Evolutionary conservation across 2,329 filamentous ascomycete genomes (phyloP).

Genomic region (Talaromyces albobiverticillius): DNA sequence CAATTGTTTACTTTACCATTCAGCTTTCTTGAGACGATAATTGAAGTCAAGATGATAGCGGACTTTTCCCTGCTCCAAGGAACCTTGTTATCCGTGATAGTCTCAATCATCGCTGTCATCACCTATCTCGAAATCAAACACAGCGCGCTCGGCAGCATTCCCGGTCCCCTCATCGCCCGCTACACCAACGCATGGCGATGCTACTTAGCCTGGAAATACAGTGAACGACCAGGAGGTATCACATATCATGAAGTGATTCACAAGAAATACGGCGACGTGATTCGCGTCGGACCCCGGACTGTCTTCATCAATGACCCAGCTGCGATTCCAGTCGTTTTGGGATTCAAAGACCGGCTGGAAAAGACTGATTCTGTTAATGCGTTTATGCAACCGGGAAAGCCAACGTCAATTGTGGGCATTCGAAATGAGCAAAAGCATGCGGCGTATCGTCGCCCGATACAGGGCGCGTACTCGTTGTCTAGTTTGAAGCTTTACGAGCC

Average conservation of each 20-base stretch:
- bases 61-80: background rate
- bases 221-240: conserved; percentile 8
- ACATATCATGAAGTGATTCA: conserved; percentile 12
- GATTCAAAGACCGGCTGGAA: conserved; percentile 10
- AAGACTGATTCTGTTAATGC: conserved; percentile 10
- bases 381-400: conserved; percentile 10
- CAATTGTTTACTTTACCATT: too few relatives aligned
- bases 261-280: conserved; percentile 10
- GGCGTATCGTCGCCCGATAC: conserved; percentile 9
- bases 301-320: conserved; percentile 11
- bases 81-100: background rate
- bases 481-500: conserved; percentile 10
- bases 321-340: conserved; percentile 7
- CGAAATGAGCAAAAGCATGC: conserved; percentile 11
- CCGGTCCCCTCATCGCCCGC: conserved; percentile 3
- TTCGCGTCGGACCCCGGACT: conserved; percentile 5
- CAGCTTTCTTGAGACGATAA: too few relatives aligned
- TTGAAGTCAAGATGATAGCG: background rate
- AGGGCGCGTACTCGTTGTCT: conserved; percentile 7
- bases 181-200: conserved; percentile 10
- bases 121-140: conserved; percentile 7
- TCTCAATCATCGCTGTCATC: background rate
- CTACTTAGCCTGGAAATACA: conserved; percentile 11
- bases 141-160: background rate
- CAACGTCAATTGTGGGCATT: conserved; percentile 8